These are phyloP conservation scores for Fusarium palustre DNA, from an alignment of 2,329 filamentous ascomycete species.

Conservation along the genomic window DNA sequence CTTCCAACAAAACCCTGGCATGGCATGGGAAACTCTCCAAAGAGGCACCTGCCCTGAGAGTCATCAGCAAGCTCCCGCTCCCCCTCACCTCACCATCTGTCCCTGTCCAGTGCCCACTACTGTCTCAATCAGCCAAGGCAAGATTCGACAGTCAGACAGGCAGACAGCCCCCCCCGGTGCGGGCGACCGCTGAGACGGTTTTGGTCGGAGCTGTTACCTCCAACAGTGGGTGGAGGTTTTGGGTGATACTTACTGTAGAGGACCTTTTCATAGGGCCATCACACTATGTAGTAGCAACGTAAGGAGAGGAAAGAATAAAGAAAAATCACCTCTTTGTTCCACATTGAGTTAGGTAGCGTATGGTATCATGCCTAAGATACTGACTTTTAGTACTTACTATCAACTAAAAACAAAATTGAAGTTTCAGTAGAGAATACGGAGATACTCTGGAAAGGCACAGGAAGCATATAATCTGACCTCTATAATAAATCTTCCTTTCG, in stretches of 20 bases:
- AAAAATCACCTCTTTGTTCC: neutral
- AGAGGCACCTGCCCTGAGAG: constrained; percentile 38
- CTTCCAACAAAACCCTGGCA: constrained; percentile 15
- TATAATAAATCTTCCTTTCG: neutral
- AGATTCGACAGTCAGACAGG: constrained; percentile 16
- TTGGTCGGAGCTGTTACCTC: constrained; percentile 26
- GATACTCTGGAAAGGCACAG: neutral
- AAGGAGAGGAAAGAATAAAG: neutral
- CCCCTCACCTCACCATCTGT: constrained; percentile 31
- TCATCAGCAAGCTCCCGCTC: constrained; percentile 38
- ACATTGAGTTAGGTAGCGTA: neutral
- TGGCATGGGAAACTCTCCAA: constrained; percentile 24
- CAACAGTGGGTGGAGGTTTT: neutral
- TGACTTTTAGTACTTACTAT: neutral
- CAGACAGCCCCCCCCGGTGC: neutral
- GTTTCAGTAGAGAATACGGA: neutral
- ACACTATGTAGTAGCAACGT: neutral
- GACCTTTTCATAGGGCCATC: no score
- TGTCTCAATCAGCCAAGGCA: neutral
- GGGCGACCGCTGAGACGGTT: constrained; percentile 31
- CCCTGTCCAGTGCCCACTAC: neutral
- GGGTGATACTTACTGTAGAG: no score
- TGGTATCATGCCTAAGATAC: neutral
- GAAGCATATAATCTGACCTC: neutral
- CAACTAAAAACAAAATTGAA: neutral